A percentile compares a stretch with the other conserved stretches of the same genome.
Evolutionary conservation across 352 stramenopile genomes (phyloP).

Genomic region (Phytophthora cryptogea): DNA sequence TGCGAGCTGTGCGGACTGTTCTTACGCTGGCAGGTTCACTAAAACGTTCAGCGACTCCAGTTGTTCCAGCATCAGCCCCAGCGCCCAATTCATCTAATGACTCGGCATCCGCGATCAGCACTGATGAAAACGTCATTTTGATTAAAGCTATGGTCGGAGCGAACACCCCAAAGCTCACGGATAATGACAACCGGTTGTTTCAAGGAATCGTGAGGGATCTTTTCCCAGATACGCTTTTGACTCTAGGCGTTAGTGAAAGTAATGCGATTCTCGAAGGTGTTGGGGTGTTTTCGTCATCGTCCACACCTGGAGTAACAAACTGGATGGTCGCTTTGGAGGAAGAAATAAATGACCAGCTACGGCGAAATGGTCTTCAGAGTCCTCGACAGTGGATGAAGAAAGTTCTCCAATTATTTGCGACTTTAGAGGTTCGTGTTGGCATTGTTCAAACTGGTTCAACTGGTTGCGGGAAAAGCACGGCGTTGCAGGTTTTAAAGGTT

Average conservation of each 20-base stretch:
- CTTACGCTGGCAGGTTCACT: conserved; percentile 77
- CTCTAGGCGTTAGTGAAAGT: conserved; percentile 19
- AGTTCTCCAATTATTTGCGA: conserved; percentile 92
- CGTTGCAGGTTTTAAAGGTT: conserved; percentile 48
- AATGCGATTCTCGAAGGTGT: conserved; percentile 25
- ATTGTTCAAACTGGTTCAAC: conserved; percentile 79
- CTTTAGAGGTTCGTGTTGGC: conserved; percentile 91
- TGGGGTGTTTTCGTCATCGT: conserved; percentile 14
- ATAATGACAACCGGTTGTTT: conserved; percentile 90
- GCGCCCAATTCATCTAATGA: conserved; percentile 14
- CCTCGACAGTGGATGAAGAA: conserved; percentile 84
- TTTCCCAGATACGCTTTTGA: conserved; percentile 62
- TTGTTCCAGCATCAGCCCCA: neutral
- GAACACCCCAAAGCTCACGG: conserved; percentile 92
- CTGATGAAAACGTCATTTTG: conserved; percentile 80
- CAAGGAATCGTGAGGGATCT: conserved; percentile 88
- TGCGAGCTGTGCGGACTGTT: conserved; percentile 85
- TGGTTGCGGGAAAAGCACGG: conserved; percentile 76
- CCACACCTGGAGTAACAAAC: neutral
- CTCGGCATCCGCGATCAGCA: conserved; percentile 1
- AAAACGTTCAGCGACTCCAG: conserved; percentile 40
- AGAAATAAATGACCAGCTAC: conserved; percentile 81
- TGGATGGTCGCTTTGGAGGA: conserved; percentile 68
- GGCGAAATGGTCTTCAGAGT: conserved; percentile 56
- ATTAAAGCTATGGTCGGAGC: conserved; percentile 94